Evolutionary conservation across 2,329 filamentous ascomycete genomes (phyloP).

Genomic region (Lachnellula subtilissima): DNA sequence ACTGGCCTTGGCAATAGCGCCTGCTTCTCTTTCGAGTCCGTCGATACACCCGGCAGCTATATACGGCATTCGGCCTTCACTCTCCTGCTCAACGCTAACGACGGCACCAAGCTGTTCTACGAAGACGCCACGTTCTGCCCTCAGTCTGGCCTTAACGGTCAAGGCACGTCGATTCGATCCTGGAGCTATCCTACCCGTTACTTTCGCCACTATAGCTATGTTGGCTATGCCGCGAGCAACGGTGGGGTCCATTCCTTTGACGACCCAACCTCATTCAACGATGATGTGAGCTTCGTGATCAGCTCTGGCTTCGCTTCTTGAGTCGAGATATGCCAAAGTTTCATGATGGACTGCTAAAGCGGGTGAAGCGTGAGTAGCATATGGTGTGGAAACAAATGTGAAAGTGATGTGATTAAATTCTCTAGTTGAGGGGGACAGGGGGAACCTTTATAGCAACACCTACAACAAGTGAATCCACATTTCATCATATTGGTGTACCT

Average conservation of each 20-base stretch:
- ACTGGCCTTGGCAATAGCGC: conserved; percentile 50
- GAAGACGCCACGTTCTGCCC: conserved; percentile 63
- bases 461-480: too few species aligned
- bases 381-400: too few species aligned
- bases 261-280: conserved; percentile 42
- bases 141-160: conserved; percentile 45
- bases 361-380: too few species aligned
- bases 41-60: conserved; percentile 53
- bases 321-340: too few species aligned
- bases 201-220: conserved; percentile 49
- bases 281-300: conserved; percentile 50
- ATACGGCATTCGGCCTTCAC: conserved; percentile 52
- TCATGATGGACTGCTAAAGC: too few species aligned
- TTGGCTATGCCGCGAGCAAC: conserved; percentile 46
- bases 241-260: conserved; percentile 54
- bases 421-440: too few species aligned
- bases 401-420: too few species aligned
- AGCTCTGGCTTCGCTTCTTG: conserved; percentile 39
- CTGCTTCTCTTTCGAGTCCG: conserved; percentile 58
- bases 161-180: conserved; percentile 48
- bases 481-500: too few species aligned
- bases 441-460: too few species aligned
- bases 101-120: conserved; percentile 50
- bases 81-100: conserved; percentile 46
- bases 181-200: conserved; percentile 59